phyloP scores from a whole-genome alignment of 305 asterid species.

The Withania somnifera region DNA sequence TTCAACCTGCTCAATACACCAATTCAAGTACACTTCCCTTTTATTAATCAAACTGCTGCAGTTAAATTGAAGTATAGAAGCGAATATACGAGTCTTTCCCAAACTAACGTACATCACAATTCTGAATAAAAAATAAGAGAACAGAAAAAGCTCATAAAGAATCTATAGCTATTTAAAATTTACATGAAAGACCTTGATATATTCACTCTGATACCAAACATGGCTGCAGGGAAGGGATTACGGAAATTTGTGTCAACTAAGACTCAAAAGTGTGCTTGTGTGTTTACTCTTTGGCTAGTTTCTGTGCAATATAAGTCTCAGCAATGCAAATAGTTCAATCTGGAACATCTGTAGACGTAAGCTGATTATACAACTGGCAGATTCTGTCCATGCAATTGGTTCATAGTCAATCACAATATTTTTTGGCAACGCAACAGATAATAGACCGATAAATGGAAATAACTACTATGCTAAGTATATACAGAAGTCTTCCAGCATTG shows the following conservation, averaged over 20 bases:
- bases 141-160: neutral
- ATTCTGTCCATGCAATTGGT: neutral
- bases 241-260: neutral
- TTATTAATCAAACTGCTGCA: neutral
- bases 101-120: neutral
- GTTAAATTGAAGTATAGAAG: neutral
- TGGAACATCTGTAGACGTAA: neutral
- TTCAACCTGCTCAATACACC: neutral
- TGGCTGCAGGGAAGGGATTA: neutral
- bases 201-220: neutral
- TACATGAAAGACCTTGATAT: neutral
- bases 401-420: neutral
- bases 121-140: neutral
- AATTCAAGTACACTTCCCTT: neutral
- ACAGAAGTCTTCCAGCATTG: neutral
- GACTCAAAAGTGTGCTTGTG: neutral
- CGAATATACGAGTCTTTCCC: neutral
- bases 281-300: neutral
- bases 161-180: neutral
- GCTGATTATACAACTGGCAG: neutral
- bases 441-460: neutral
- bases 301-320: neutral
- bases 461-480: neutral
- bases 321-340: neutral
- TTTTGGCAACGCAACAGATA: neutral